phyloP scores from a whole-genome alignment of 192 early-diverging fungal species.

The Spizellomyces sp. region DNA sequence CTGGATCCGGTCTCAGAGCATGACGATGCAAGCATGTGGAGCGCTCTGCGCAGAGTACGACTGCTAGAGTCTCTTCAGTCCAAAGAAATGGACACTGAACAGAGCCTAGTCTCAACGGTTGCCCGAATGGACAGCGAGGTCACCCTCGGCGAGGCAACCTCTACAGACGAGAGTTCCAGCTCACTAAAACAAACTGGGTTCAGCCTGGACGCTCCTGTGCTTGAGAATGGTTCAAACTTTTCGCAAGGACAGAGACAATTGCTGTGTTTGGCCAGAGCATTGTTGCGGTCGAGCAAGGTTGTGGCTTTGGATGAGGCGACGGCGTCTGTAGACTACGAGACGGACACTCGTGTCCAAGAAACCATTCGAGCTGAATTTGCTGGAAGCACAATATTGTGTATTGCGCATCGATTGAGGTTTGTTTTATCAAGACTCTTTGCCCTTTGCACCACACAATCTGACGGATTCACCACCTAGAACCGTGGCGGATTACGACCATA shows the following conservation, averaged over 20 bases:
- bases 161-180: too few relatives aligned
- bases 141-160: too few relatives aligned
- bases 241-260: slow-evolving; percentile 73
- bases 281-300: slow-evolving; percentile 40
- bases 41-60: too few relatives aligned
- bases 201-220: slow-evolving; percentile 65
- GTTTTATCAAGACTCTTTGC: too few relatives aligned
- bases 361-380: slow-evolving; percentile 51
- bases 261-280: slow-evolving; percentile 56
- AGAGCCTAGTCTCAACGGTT: too few relatives aligned
- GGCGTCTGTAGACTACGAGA: slow-evolving; percentile 39
- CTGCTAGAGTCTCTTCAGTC: too few relatives aligned
- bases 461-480: slow-evolving; percentile 42
- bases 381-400: slow-evolving; percentile 13
- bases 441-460: too few relatives aligned
- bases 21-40: too few relatives aligned
- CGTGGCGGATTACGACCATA: slow-evolving; percentile 50
- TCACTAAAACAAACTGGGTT: slow-evolving; percentile 31
- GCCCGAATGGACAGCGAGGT: too few relatives aligned
- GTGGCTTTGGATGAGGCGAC: slow-evolving; percentile 29
- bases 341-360: slow-evolving; percentile 75
- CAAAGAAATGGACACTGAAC: too few relatives aligned
- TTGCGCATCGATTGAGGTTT: slow-evolving; percentile 25
- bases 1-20: too few relatives aligned
- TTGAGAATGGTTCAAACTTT: slow-evolving; percentile 83